Conservation (phyloP, 164 flowering plant species). For the Tetrastigma voinierianum region DNA sequence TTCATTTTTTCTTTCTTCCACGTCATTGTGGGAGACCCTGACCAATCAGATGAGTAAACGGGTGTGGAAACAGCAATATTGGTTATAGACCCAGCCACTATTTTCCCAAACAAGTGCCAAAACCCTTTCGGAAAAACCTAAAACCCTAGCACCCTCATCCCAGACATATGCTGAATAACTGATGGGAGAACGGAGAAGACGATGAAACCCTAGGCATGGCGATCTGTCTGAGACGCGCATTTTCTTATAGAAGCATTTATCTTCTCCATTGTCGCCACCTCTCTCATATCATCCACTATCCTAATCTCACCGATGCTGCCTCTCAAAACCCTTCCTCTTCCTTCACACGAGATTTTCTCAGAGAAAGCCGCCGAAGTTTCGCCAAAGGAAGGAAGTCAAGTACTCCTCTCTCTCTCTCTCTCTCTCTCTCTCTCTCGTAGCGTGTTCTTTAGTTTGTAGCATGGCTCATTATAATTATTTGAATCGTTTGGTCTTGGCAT, state of each 20-base stretch:
- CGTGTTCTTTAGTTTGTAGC: background rate
- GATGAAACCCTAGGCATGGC: conserved; percentile 32
- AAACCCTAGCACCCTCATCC: too few species aligned
- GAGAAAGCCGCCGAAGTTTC: conserved; percentile 49
- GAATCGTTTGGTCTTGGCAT: too few species aligned
- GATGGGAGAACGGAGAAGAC: background rate
- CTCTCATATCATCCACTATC: conserved; percentile 22
- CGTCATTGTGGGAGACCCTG: too few species aligned
- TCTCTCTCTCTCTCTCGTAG: too few species aligned
- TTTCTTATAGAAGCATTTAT: conserved; percentile 25
- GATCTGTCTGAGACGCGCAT: conserved; percentile 34
- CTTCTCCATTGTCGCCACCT: conserved; percentile 19
- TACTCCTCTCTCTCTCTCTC: conserved; percentile 17
- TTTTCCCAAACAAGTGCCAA: too few species aligned
- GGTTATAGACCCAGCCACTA: too few species aligned
- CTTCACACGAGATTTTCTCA: conserved; percentile 21
- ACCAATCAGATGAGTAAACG: too few species aligned
- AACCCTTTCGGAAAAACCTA: too few species aligned
- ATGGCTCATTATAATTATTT: too few species aligned
- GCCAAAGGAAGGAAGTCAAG: conserved; percentile 73
- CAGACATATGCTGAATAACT: background rate
- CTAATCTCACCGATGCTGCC: conserved; percentile 5
- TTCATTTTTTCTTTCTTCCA: too few species aligned
- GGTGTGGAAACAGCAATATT: too few species aligned
- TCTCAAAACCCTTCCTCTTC: conserved; percentile 4